Base-by-base conservation (phyloP, 352 stramenopile genomes). In the Phytophthora pluvialis region DNA sequence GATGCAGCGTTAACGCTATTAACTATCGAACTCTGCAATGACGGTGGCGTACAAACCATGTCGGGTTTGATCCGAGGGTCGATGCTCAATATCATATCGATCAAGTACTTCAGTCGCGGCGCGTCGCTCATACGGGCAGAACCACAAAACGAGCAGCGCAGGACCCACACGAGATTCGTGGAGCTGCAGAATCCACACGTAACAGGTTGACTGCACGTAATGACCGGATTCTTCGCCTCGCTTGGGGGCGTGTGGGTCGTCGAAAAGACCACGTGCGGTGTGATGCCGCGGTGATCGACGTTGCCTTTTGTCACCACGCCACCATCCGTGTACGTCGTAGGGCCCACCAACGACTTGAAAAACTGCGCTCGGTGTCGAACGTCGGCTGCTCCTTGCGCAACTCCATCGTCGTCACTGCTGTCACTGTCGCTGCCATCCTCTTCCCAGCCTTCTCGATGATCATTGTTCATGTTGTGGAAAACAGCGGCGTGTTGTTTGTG, bases 71-170 rank as follows among this genome's bases (percentile, higher is more conserved):
- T 89, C 28, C 60, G 60, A 4, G 86, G 84, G 40, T 92, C 80
- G 38, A 91, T 79, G 33, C 79, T 90, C 26, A 92, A 62, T 26
- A 91, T 81, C 82, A 89, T 94, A 32, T 91, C 80, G 42, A 93
- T 81, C 13, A 94, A 54, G 39, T 94, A 91, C 36, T 90, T 89
- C 32, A 95, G 65, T 25, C 84, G 64, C 7, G 86, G 84, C 2
- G 81, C 81, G 33, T 92, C 81, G 18, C 83, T 88, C 73, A 92
- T 90, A 21, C 86, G 82, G 7, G 76, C 62, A 43, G 74, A 93
- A 0, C 81, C 82, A 42, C 86, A 94, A 53, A 93, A 94, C 2
- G 77, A 77, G 56, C 86, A 93, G 9, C 77, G 77, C 5, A 93
- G 62, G 1, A 80, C 61, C 82, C 86, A 94, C 4, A 80, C 15